Evolutionary conservation across 192 early-diverging fungal species (phyloP), one percentile per base, ranked within the genome.

Genomic region (Spizellomyces sp.): DNA sequence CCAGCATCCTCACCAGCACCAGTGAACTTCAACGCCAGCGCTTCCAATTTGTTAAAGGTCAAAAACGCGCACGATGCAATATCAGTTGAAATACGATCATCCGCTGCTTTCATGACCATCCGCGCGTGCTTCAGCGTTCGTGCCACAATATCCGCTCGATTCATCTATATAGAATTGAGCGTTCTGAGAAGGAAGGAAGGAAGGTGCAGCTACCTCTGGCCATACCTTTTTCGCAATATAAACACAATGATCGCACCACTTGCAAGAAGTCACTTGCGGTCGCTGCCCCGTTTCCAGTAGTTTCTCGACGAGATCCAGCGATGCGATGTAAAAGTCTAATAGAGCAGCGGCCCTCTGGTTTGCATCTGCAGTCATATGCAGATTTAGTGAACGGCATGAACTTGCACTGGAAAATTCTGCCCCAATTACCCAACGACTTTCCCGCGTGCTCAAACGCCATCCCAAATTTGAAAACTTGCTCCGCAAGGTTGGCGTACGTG

Each of bases 181-280:
- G 0, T 36, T 36, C 14, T 2, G 10, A 60, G 9, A 12, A 68
- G 62, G 65, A 66, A 27, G 27, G 14, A 69, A 7, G 6, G 17
- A 48, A 8, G 36, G n/a, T 48, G 45, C 52, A 19, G 14, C 52
- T 54, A 52, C 12, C 47, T n/a, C 3, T 36, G 27, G 27, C 27
- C 27, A 36, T 1, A 48, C 75, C 64, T 72, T 72, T 48, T 67
- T 66, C 8, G 70, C 63, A 44, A 74, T 12, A 9, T 36, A 9
- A 6, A 69, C 9, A 62, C 52, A 68, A 21, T 69, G 63, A 36
- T 79, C 77, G 21, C 65, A 62, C 73, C 73, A 75, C 42, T 47
- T 67, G 22, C 42, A 58, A 15, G 17, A 9, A 27, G n/a, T 45
- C 7, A n/a, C 5, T 10, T 45, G 19, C 0, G 56, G 59, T n/a